Percentiles rank a stretch among this genome's conserved stretches.
phyloP scores from a whole-genome alignment of 176 grass and related monocot species.

The Ensete glaucum region DNA sequence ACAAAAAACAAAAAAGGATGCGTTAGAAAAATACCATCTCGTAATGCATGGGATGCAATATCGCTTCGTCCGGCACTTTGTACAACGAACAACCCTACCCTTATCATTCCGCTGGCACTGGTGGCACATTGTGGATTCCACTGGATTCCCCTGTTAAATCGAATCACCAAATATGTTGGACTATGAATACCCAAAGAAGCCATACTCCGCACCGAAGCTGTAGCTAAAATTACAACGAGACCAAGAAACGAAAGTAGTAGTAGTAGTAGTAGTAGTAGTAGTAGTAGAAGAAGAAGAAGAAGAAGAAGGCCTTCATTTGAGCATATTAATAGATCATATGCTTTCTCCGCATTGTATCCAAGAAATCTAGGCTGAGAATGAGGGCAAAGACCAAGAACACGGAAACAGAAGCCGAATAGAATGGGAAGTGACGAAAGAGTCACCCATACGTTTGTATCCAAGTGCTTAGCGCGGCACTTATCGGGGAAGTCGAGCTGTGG shows the following conservation, averaged over 20 bases:
- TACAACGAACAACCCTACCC: neutral
- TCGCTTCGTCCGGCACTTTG: neutral
- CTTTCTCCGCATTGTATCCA: too few species aligned
- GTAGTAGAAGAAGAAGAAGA: neutral
- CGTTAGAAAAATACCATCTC: neutral
- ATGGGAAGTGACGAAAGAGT: too few species aligned
- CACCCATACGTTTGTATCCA: neutral
- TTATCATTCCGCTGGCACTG: slow-evolving; percentile 19
- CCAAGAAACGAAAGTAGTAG: neutral
- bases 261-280: neutral
- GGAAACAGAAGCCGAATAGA: neutral
- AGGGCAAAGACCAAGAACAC: neutral
- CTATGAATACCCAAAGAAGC: neutral
- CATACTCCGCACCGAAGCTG: neutral
- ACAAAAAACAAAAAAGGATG: neutral
- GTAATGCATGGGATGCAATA: slow-evolving; percentile 1
- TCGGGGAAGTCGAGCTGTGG: neutral
- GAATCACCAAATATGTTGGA: neutral
- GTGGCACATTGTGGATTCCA: slow-evolving; percentile 18
- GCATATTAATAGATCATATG: too few species aligned
- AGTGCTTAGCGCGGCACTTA: neutral
- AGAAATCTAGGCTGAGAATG: neutral
- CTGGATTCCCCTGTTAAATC: slow-evolving; percentile 6
- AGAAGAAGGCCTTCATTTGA: neutral
- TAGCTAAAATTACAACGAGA: neutral